phyloP scores from a whole-genome alignment of 1,284 basidiomycete genomes.

The Cutaneotrichosporon spelunceum region DNA sequence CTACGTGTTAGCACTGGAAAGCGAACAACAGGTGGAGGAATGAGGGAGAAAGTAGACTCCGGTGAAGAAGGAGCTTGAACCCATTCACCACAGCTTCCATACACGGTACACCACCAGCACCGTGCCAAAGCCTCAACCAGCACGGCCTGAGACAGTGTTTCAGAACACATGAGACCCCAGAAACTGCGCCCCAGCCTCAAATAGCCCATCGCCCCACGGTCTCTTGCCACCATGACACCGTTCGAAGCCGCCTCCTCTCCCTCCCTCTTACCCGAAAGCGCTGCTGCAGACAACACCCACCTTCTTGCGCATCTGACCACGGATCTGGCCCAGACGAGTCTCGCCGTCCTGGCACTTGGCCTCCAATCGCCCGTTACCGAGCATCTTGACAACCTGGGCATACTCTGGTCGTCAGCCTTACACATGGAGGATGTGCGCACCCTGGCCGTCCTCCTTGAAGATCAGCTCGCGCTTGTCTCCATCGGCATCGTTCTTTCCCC shows the following conservation, averaged over 20 bases:
- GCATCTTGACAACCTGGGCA: constrained; percentile 97
- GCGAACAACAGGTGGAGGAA: neutral
- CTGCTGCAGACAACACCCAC: constrained; percentile 53
- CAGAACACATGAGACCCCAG: neutral
- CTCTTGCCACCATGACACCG: neutral
- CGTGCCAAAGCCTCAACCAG: neutral
- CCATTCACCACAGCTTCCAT: neutral
- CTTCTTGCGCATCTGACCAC: constrained; percentile 99
- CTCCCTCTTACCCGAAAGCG: neutral
- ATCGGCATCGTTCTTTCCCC: constrained; percentile 99
- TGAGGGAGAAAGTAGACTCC: neutral
- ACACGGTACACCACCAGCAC: neutral
- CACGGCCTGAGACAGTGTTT: neutral
- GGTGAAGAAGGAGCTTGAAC: neutral
- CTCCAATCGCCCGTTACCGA: constrained; percentile 95
- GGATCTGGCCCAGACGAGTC: constrained; percentile 95
- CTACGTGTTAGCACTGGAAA: constrained; percentile 52
- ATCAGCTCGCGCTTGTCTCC: constrained; percentile 98
- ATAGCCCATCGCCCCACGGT: neutral
- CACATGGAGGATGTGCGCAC: constrained; percentile 42
- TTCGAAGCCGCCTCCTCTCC: neutral
- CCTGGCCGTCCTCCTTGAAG: constrained; percentile 97
- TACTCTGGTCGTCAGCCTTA: constrained; percentile 66
- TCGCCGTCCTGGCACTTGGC: constrained; percentile 98
- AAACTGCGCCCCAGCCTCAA: neutral